Percentiles rank a stretch among this genome's conserved stretches.
Conservation (phyloP, 2,329 filamentous ascomycete genomes). For the Aspergillus luchuensis region DNA sequence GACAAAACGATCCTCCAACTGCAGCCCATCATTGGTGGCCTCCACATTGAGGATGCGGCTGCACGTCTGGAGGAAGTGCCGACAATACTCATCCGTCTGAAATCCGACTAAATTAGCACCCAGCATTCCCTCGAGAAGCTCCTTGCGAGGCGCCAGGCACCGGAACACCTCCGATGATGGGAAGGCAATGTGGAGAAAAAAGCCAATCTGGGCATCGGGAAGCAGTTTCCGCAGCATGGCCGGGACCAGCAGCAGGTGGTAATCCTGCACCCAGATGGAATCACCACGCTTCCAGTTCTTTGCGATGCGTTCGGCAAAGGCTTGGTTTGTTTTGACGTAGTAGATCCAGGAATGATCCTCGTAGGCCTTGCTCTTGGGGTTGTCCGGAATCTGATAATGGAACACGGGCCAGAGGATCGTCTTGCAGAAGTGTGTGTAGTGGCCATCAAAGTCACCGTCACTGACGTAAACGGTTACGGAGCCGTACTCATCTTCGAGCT, state of each 20-base stretch:
- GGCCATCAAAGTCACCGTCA: conserved; percentile 90
- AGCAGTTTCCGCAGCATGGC: conserved; percentile 81
- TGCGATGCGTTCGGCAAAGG: conserved; percentile 86
- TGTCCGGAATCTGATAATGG: conserved; percentile 96
- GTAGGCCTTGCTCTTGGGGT: conserved; percentile 97
- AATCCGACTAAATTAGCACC: conserved; percentile 92
- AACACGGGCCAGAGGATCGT: conserved; percentile 97
- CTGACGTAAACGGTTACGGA: conserved; percentile 82
- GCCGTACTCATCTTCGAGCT: conserved; percentile 76
- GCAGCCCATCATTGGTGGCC: conserved; percentile 81
- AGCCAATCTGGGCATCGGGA: conserved; percentile 91
- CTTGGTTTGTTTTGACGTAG: conserved; percentile 89
- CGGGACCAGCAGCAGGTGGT: conserved; percentile 87
- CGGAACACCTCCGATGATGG: conserved; percentile 95
- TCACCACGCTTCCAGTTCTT: conserved; percentile 93
- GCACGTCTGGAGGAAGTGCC: conserved; percentile 94
- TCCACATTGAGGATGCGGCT: conserved; percentile 89
- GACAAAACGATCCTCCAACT: conserved; percentile 90
- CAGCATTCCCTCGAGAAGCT: conserved; percentile 88
- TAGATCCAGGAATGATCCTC: conserved; percentile 96
- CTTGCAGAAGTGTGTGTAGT: conserved; percentile 96
- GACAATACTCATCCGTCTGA: conserved; percentile 88
- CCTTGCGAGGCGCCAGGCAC: conserved; percentile 81
- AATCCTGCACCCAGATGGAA: conserved; percentile 93
- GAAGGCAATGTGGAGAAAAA: conserved; percentile 94